A percentile compares a stretch with the other conserved stretches of the same genome.
Conservation (phyloP, 192 early-diverging fungal species). For the Mortierella antarctica region DNA sequence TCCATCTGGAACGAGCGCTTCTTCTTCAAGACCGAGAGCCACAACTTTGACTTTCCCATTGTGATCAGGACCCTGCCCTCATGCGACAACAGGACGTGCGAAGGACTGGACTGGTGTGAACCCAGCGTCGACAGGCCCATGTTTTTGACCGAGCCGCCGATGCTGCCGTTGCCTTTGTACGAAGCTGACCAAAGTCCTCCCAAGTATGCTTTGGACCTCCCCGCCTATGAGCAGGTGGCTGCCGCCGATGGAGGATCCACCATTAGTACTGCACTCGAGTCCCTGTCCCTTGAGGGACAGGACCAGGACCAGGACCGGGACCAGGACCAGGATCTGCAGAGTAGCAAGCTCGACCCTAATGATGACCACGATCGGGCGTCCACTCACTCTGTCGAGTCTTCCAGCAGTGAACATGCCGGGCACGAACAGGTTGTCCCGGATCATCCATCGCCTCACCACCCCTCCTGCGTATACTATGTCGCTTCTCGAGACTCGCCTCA, state of each 20-base stretch:
- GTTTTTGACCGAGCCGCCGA: conserved; percentile 44
- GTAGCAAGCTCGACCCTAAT: not conserved
- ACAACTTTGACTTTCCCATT: conserved; percentile 48
- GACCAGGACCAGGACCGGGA: conserved; percentile 9
- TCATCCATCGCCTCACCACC: conserved; percentile 27
- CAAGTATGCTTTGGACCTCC: conserved; percentile 23
- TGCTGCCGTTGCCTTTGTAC: conserved; percentile 43
- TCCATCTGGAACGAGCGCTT: conserved; percentile 54
- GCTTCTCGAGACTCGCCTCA: not conserved
- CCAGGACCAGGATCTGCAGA: conserved; percentile 3
- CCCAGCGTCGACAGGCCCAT: conserved; percentile 47
- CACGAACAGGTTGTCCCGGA: conserved; percentile 10
- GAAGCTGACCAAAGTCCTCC: conserved; percentile 42
- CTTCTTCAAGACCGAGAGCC: conserved; percentile 52
- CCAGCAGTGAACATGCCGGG: conserved; percentile 23
- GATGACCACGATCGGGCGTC: conserved; percentile 1
- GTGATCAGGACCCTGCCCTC: conserved; percentile 46
- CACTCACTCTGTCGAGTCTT: conserved; percentile 11
- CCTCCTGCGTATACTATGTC: conserved; percentile 21
- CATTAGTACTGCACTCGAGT: not conserved
- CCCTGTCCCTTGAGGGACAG: not conserved
- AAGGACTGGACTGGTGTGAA: conserved; percentile 52
- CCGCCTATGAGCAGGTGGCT: conserved; percentile 28
- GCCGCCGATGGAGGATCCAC: not conserved
- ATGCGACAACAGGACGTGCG: conserved; percentile 46